These are phyloP conservation scores for Allium cepa DNA, from an alignment of 106 monocot genomes.

Conservation along the genomic window DNA sequence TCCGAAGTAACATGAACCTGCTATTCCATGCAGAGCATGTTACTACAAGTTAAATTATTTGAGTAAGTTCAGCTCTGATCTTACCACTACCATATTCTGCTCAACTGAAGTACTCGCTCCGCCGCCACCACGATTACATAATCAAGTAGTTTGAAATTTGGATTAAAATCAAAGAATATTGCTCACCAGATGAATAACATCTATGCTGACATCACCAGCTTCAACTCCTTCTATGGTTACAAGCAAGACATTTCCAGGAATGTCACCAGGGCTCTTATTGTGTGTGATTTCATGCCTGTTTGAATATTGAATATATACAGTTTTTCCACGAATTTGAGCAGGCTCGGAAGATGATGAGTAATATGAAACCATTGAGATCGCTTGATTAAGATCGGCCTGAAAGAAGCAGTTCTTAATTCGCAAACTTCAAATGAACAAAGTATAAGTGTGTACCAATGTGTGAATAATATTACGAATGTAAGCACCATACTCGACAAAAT, in stretches of 20 bases:
- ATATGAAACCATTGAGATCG: slow-evolving; percentile 78
- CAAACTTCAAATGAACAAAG: slow-evolving; percentile 1
- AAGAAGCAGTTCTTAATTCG: background rate
- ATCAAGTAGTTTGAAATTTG: background rate
- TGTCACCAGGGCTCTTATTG: slow-evolving; percentile 60
- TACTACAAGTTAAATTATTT: slow-evolving; percentile 12
- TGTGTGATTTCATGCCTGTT: slow-evolving; percentile 80
- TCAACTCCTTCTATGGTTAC: slow-evolving; percentile 84
- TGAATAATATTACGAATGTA: background rate
- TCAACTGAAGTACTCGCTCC: background rate
- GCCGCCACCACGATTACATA: background rate
- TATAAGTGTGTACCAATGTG: background rate
- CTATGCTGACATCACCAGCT: slow-evolving; percentile 72
- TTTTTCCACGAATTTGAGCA: slow-evolving; percentile 78
- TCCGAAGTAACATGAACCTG: slow-evolving; percentile 24
- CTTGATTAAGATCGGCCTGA: slow-evolving; percentile 70
- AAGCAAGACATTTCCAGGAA: slow-evolving; percentile 66
- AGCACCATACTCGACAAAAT: too few species aligned
- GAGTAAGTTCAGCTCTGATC: slow-evolving; percentile 8
- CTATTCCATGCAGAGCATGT: slow-evolving; percentile 24
- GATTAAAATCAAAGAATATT: background rate
- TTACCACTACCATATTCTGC: background rate
- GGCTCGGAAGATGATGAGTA: slow-evolving; percentile 75
- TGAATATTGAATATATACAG: slow-evolving; percentile 83
- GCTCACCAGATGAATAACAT: slow-evolving; percentile 83